These are phyloP conservation scores for Rhodotorula babjevae DNA, from an alignment of 768 basidiomycete species.

Conservation along the genomic window DNA sequence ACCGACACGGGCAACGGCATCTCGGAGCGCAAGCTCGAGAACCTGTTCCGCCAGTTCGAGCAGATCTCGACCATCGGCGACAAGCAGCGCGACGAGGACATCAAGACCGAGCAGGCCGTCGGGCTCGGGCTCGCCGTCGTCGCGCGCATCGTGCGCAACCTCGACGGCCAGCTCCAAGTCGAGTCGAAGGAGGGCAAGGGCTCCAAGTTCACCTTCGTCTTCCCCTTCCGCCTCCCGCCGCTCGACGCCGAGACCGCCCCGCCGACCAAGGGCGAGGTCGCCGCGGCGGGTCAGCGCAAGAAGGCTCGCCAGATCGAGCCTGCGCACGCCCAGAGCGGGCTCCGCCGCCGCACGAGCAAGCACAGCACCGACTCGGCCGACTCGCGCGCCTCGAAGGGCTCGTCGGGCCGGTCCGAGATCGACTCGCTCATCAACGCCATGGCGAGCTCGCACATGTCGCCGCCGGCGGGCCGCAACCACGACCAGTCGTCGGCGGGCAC, in stretches of 20 bases:
- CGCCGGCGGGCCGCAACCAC: not conserved
- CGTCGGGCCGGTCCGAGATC: constrained; percentile 45
- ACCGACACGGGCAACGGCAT: constrained; percentile 72
- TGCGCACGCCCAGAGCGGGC: not conserved
- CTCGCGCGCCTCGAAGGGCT: constrained; percentile 17
- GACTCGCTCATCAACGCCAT: constrained; percentile 49
- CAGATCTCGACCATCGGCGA: constrained; percentile 45
- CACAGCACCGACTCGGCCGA: constrained; percentile 13
- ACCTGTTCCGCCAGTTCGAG: constrained; percentile 59
- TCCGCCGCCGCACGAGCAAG: constrained; percentile 14
- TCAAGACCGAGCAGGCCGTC: constrained; percentile 37
- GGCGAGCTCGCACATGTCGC: constrained; percentile 44
- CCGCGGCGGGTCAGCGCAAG: not conserved
- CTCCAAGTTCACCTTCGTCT: constrained; percentile 66
- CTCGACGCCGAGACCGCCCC: not conserved
- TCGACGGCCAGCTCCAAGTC: constrained; percentile 72
- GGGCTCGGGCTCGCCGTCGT: constrained; percentile 76
- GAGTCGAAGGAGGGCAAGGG: constrained; percentile 66
- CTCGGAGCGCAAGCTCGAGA: constrained; percentile 60
- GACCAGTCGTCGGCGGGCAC: constrained; percentile 38
- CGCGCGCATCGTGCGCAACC: constrained; percentile 70
- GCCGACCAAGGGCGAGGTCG: not conserved
- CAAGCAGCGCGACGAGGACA: constrained; percentile 50
- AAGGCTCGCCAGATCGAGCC: not conserved
- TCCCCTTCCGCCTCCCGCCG: constrained; percentile 57